Evolutionary conservation across 306 rosid genomes (phyloP).

Genomic region (Pterocarpus macrocarpus): DNA sequence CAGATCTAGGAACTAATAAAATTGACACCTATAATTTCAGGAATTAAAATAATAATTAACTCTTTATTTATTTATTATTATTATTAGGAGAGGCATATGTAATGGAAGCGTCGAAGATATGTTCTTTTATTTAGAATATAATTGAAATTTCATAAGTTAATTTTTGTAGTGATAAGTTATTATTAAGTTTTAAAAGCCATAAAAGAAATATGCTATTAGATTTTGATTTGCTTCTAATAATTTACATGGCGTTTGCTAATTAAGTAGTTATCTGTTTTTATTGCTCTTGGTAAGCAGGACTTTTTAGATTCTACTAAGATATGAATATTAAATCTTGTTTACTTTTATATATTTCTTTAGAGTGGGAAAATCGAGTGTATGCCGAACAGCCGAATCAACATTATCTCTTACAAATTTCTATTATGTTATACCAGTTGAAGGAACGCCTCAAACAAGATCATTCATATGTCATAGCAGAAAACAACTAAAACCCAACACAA

Average conservation of each 20-base stretch:
- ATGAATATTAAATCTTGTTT: too few relatives aligned
- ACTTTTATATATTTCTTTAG: background rate
- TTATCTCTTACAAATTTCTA: background rate
- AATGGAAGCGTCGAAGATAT: background rate
- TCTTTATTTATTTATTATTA: too few relatives aligned
- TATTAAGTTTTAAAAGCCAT: too few relatives aligned
- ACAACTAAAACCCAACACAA: too few relatives aligned
- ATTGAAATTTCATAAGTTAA: too few relatives aligned
- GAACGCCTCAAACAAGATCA: background rate
- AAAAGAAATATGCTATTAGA: background rate
- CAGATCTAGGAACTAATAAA: too few relatives aligned
- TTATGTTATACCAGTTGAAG: background rate
- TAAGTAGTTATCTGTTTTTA: background rate
- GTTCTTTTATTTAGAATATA: background rate
- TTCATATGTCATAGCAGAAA: too few relatives aligned
- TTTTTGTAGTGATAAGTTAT: background rate
- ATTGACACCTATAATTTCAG: too few relatives aligned
- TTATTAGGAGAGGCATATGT: too few relatives aligned
- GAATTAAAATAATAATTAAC: too few relatives aligned
- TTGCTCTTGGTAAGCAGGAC: background rate
- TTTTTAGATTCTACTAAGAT: too few relatives aligned
- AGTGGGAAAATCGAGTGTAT: background rate
- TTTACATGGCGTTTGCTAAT: background rate
- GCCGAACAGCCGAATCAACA: background rate
- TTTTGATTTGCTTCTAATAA: background rate